phyloP scores from a whole-genome alignment of 2,329 filamentous ascomycete genomes.

The Cercospora zeae-maydis region DNA sequence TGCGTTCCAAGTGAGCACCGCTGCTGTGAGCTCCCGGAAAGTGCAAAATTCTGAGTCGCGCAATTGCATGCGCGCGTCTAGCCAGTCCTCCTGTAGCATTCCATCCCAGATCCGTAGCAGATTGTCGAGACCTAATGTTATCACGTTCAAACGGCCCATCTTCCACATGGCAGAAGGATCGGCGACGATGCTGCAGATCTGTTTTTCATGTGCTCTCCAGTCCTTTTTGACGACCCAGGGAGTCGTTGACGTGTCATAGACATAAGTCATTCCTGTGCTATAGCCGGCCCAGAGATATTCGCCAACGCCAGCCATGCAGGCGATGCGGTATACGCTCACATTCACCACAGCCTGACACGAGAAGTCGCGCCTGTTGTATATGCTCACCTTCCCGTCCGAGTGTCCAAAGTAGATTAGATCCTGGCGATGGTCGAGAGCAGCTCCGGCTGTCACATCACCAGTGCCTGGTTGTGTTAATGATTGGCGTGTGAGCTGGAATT shows the following conservation, averaged over 20 bases:
- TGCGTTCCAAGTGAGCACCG: constrained; percentile 94
- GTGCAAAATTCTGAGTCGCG: constrained; percentile 78
- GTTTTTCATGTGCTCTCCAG: constrained; percentile 82
- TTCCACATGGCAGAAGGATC: constrained; percentile 83
- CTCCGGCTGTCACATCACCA: constrained; percentile 83
- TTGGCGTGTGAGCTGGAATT: constrained; percentile 71
- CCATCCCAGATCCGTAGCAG: constrained; percentile 86
- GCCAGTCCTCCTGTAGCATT: constrained; percentile 86
- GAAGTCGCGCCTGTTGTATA: constrained; percentile 79
- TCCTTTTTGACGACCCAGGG: constrained; percentile 93
- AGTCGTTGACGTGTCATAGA: constrained; percentile 78
- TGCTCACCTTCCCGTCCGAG: constrained; percentile 85
- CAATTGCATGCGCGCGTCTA: constrained; percentile 84
- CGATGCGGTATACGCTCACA: constrained; percentile 93
- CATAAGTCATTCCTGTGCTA: constrained; percentile 88
- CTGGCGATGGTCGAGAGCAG: constrained; percentile 68
- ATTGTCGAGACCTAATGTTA: constrained; percentile 84
- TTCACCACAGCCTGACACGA: constrained; percentile 75
- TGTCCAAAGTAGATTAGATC: constrained; percentile 88
- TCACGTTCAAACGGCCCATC: constrained; percentile 76
- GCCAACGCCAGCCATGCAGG: constrained; percentile 75
- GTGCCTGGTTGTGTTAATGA: constrained; percentile 68
- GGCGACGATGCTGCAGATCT: constrained; percentile 71
- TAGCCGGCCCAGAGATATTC: constrained; percentile 87
- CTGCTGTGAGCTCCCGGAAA: constrained; percentile 74